Base-by-base conservation (phyloP, 768 basidiomycete species). In the Atractiella rhizophila region DNA sequence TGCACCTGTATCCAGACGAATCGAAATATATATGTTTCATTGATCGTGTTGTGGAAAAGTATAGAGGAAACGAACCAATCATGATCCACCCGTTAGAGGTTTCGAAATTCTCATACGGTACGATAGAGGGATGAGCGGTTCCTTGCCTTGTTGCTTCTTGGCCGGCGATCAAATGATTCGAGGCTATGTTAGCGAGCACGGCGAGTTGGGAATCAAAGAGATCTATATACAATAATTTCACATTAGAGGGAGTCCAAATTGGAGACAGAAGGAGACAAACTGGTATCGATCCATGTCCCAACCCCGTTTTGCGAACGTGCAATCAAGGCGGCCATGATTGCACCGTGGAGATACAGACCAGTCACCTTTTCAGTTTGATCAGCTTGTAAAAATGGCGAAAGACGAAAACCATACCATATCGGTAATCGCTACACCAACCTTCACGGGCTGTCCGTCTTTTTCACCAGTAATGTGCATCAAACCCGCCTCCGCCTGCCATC, bases 371-470 rank as follows among this genome's bases (percentile, higher is more conserved):
- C 49, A 24, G 40, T 36, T 16, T 25, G 21, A 2, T 13, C 18
- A 16, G 15, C 6, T 4, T 12, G 10, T 10, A 5, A 32, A 12
- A 24, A 76, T 76, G 19, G 76, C 83, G 34, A 79, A 12, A 13
- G 15, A 9, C 10, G 10, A 18, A 26, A 16, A 29, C 13, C 20
- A n/a, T n/a, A n/a, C 72, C 39, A 85, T 68, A 59, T 85, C 86
- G 11, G 83, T 88, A 5, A 74, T 74, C 2, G 86, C 85, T 21
- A 91, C 85, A 8, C 86, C 86, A n/a, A 88, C 85, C 59, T 94
- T 91, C 54, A 70, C 74, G 4, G 85, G 86, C 13, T 71, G 68
- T 9, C 82, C 73, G 51, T 76, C 73, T 8, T 74, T 66, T 59
- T 88, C 86, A 37, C 85, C 85, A 13, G 85, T 94, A 47, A 45